Conservation (phyloP, 2,329 filamentous ascomycete genomes). For the Cordyceps cateniannulata region DNA sequence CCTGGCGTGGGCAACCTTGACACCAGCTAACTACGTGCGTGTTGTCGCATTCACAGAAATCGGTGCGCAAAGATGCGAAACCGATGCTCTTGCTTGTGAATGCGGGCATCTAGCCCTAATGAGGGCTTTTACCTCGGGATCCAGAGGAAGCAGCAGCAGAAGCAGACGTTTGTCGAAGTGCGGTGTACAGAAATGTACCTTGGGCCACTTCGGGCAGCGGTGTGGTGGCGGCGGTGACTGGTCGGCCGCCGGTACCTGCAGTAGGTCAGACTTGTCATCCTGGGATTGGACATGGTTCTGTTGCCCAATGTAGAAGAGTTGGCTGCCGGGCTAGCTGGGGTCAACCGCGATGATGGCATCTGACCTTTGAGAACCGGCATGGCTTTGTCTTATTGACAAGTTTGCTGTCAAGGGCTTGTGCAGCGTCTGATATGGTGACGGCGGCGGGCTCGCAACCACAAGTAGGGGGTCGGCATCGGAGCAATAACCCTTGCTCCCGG, state of each 20-base stretch:
- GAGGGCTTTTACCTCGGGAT: neutral
- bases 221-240: conserved; percentile 10
- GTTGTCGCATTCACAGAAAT: too few relatives aligned
- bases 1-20: too few relatives aligned
- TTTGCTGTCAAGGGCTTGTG: neutral
- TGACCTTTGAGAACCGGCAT: neutral
- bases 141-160: neutral
- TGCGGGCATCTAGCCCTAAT: neutral
- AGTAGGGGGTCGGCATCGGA: too few relatives aligned
- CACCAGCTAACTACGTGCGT: too few relatives aligned
- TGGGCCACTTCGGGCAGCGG: conserved; percentile 3
- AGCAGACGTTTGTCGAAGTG: neutral
- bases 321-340: neutral
- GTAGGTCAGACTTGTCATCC: neutral
- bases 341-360: neutral
- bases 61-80: too few relatives aligned
- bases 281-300: neutral
- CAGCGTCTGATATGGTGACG: neutral
- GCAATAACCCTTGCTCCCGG: neutral
- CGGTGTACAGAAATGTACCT: conserved; percentile 4
- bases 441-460: too few relatives aligned
- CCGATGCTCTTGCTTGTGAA: too few relatives aligned
- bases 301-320: conserved; percentile 2
- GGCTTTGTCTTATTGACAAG: too few relatives aligned
- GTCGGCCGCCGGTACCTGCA: conserved; percentile 5